Evolutionary conservation across 352 stramenopile species (phyloP), one percentile per base, ranked within the genome.

Genomic region (Pythium scleroteichum): DNA sequence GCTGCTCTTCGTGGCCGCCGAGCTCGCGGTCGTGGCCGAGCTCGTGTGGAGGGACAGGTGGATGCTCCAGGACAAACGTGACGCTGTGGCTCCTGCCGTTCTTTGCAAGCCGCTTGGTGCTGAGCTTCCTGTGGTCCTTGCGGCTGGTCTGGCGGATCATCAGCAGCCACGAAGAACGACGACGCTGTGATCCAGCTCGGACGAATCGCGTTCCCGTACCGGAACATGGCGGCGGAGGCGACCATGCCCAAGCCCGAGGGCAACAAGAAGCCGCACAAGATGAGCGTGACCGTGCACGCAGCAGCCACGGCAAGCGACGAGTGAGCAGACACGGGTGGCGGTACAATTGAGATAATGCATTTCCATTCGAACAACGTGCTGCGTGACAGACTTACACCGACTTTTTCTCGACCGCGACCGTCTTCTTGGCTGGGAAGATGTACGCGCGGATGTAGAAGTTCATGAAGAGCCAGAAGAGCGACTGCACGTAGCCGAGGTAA

Each of bases 361-460:
- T 35, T 35, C 29, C 29, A 35, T 35, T 35, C 29, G 29, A 35
- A 35, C 29, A 35, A 35, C 29, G 29, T 35, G 29, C 10, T 10
- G 29, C 29, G 29, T 10, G 29, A 10, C 29, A 35, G 29, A 20
- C 16, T 44, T 44, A 44, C 38, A 44, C 13, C 38, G 13, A 20
- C 38, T 66, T 66, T 39, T 59, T 59, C 47, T 41, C 40, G 16
- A 42, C 40, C 20, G 41, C 46, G 44, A 55, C 33, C 6, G 40
- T 55, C 41, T 64, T 64, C 54, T 62, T 54, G 44, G 27, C 19
- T 4, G 53, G 38, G 80, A 99, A 95, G 84, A 99, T 96, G 87
- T 99, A 99, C 29, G 98, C 92, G 77, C 99, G 96, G 41, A 99
- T 71, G 79, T 99, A 98, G 23, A 98, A 98, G 71, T 98, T 88